A percentile compares a stretch with the other conserved stretches of the same genome.
Conservation (phyloP, 1,139 yeast species). For the Martiniozyma asiatica region DNA sequence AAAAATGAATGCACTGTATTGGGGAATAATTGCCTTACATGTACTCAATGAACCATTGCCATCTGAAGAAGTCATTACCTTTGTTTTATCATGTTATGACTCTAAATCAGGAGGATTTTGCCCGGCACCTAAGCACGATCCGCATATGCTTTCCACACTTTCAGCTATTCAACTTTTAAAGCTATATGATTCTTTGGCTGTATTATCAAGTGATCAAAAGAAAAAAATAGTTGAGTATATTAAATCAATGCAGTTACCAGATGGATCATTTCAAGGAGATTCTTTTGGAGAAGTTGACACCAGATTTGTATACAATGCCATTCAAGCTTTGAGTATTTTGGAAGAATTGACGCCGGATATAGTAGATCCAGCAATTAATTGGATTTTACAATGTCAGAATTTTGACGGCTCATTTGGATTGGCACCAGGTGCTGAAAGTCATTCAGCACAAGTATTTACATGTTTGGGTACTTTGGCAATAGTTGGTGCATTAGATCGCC, state of each 20-base stretch:
- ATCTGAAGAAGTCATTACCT: constrained; percentile 47
- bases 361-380: constrained; percentile 53
- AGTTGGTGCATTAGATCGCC: constrained; percentile 38
- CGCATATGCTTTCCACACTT: constrained; percentile 77
- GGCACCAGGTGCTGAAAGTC: constrained; percentile 91
- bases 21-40: constrained; percentile 81
- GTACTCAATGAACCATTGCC: constrained; percentile 52
- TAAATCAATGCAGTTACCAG: constrained; percentile 43
- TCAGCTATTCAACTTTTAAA: constrained; percentile 75
- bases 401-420: constrained; percentile 96
- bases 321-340: constrained; percentile 60
- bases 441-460: constrained; percentile 85
- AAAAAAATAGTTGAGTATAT: constrained; percentile 35
- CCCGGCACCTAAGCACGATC: constrained; percentile 80
- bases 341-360: constrained; percentile 50
- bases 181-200: constrained; percentile 49
- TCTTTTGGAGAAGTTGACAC: constrained; percentile 87
- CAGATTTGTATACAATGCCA: constrained; percentile 74
- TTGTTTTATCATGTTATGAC: constrained; percentile 61
- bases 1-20: constrained; percentile 81
- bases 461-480: constrained; percentile 76
- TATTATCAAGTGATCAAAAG: constrained; percentile 19
- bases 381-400: constrained; percentile 61
- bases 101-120: constrained; percentile 69
- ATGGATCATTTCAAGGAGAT: constrained; percentile 87